These are phyloP conservation scores for Xanthoconium stramineum DNA, from an alignment of 768 basidiomycete species.

Conservation along the genomic window DNA sequence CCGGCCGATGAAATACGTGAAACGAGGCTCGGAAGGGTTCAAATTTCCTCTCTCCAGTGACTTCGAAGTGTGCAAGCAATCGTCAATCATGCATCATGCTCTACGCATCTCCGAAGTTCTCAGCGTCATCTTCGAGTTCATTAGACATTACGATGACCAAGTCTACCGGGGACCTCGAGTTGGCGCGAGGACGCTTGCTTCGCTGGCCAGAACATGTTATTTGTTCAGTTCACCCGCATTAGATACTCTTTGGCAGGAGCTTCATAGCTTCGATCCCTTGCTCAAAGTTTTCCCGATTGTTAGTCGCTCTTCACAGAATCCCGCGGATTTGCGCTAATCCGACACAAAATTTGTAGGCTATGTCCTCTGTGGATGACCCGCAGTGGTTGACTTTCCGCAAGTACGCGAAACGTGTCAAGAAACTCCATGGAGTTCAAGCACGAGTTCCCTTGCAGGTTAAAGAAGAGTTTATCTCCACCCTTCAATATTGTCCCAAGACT, in stretches of 20 bases:
- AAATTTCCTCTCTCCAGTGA: neutral
- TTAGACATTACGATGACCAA: neutral
- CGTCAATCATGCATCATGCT: constrained; percentile 39
- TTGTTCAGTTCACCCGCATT: too few species aligned
- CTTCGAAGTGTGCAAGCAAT: too few species aligned
- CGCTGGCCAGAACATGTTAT: constrained; percentile 12
- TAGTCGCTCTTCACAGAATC: too few species aligned
- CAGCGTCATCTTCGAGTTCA: constrained; percentile 1
- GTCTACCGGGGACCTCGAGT: neutral
- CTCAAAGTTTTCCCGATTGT: too few species aligned
- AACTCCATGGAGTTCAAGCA: constrained; percentile 3
- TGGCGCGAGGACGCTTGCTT: too few species aligned
- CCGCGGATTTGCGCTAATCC: too few species aligned
- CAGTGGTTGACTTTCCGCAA: constrained; percentile 18
- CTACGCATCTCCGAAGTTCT: constrained; percentile 11
- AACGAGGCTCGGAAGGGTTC: neutral
- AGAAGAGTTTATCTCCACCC: constrained; percentile 1
- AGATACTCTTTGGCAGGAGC: too few species aligned
- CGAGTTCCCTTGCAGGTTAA: neutral
- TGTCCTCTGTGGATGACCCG: constrained; percentile 2
- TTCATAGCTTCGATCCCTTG: too few species aligned
- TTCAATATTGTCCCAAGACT: constrained; percentile 8
- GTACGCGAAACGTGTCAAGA: constrained; percentile 24
- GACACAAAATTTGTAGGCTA: too few species aligned
- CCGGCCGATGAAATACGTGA: neutral